Evolutionary conservation across 1,139 yeast species (phyloP), one percentile per base, ranked within the genome.

Genomic region (Blastobotrys elegans): DNA sequence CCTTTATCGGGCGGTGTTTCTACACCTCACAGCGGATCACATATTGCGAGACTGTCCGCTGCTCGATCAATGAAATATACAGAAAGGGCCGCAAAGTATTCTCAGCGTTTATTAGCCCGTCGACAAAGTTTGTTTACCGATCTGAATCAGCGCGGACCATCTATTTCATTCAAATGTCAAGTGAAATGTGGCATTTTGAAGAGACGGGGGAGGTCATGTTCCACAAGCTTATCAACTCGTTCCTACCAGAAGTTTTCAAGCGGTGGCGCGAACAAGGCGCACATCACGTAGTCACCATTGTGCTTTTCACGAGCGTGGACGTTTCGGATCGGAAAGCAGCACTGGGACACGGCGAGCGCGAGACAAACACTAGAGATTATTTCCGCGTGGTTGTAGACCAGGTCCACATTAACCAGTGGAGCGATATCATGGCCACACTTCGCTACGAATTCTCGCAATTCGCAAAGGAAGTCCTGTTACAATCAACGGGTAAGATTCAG

Each of bases 131-230:
- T 17, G 86, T 89, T 0, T 92, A 85, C 61, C 74, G 98, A 44
- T 87, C 96, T 1, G 97, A 92, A 58, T 83, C 96, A 40, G 95
- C 97, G 1, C 79, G 86, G 50, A 69, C 90, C 51, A 77, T 89
- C 11, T 86, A 90, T 43, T 72, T 94, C 52, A 80, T 94, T 45
- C 98, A 94, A 63, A 79, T 90, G 55, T 86, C 97, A 1, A 75
- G 84, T 36, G 99, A 94, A 61, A 94, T 92, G 97, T 94, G 97
- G 95, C 89, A 90, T 62, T 94, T 94, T 65, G 97, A 92, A 66
- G 97, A 90, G 61, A 85, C 84, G 56, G 98, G 98, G 0, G 97
- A 90, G 60, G 85, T 90, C 44, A 79, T 88, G 77, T 92, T 90
- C 63, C 95, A 90, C 64, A 89, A 89, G 64, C 79, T 94, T 58